Evolutionary conservation across 2,329 filamentous ascomycete species (phyloP), one percentile per base, ranked within the genome.

Genomic region (Coleophoma crateriformis): DNA sequence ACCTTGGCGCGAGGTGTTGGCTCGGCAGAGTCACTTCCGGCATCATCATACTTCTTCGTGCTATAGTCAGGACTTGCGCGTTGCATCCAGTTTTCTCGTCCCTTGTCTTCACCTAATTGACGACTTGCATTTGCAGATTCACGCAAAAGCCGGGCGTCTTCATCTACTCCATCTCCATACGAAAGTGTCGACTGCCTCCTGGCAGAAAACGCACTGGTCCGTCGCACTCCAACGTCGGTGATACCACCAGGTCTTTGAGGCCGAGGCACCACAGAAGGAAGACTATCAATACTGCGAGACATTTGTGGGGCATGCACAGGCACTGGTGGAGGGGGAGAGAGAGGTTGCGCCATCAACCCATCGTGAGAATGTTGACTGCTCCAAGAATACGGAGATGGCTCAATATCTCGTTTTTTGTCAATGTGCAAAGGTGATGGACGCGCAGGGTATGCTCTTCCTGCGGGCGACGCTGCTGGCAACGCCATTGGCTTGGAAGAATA

Each of bases 111-210:
- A 39, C 19, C 22, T 43, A 65, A 37, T 46, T 50, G 52, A 27
- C 61, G 56, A 46, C 54, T 62, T 7, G 63, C 62, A 47, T 54
- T 58, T 3, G 62, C 43, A 10, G 64, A 65, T 44, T 67, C 64
- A 35, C 58, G 56, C 13, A 66, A 44, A 19, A 66, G 55, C 40
- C 49, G 55, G 7, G 63, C 62, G 55, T 66, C 64, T 45, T 66
- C 64, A 49, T 67, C 64, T 4, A 58, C 27, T 27, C 50, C 51
- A 33, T 64, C 59, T 11, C 50, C 54, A 45, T 60, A 57, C 10
- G 62, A 58, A 7, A 60, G 20, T 8, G 54, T 60, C 5, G 63
- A 62, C 45, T 61, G 60, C 20, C 62, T 53, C 41, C 58, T 58
- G 5, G 42, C 54, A 22, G 57, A 52, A 19, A 57, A 45, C 8